Evolutionary conservation across 169 alveolate genomes (phyloP).

Genomic region (Plasmodium inui): DNA sequence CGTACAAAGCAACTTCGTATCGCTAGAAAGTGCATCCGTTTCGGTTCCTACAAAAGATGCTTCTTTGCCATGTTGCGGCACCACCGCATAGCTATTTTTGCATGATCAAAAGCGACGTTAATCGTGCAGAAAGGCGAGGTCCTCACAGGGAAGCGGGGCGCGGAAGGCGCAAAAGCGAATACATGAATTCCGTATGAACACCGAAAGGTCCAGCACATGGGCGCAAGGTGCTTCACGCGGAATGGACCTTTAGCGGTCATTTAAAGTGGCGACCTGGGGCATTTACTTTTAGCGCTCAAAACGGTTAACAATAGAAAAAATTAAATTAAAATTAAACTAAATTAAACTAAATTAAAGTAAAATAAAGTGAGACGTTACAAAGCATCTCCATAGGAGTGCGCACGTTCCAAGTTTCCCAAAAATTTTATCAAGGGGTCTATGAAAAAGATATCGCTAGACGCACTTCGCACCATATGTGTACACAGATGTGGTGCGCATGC

Average conservation of each 20-base stretch:
- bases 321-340: neutral
- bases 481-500: neutral
- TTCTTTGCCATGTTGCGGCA: neutral
- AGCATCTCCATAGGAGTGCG: neutral
- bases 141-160: neutral
- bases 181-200: neutral
- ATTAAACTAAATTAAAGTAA: neutral
- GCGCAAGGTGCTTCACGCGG: neutral
- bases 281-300: neutral
- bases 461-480: neutral
- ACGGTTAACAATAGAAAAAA: neutral
- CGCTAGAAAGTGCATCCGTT: neutral
- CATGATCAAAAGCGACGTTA: neutral
- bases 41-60: neutral
- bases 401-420: neutral
- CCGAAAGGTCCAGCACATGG: neutral
- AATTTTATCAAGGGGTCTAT: neutral
- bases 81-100: neutral
- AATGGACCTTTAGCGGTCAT: neutral
- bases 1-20: neutral
- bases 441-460: slow-evolving; percentile 8
- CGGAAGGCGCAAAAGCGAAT: neutral
- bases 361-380: neutral
- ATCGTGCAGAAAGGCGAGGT: neutral
- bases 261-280: neutral